Conservation (phyloP, 306 rosid species). For the Cucurbita moschata region DNA sequence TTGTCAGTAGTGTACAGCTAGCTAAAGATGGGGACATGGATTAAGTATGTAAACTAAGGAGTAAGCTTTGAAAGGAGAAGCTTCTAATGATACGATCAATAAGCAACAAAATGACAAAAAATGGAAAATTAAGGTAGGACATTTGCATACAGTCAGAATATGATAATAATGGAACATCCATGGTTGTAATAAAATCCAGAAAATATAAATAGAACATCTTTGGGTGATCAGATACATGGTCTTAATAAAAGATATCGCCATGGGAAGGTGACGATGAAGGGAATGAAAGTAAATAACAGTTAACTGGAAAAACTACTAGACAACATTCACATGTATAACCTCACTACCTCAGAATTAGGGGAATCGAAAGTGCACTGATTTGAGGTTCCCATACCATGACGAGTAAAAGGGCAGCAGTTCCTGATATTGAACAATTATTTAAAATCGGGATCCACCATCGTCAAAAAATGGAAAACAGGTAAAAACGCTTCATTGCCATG, state of each 20-base stretch:
- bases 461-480: neutral
- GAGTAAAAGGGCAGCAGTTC: conserved; percentile 95
- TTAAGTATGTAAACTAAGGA: neutral
- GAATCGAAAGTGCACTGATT: conserved; percentile 55
- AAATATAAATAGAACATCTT: neutral
- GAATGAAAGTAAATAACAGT: neutral
- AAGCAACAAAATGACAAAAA: neutral
- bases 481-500: neutral
- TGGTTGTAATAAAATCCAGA: neutral
- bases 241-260: conserved; percentile 1
- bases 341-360: conserved; percentile 58
- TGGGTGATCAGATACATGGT: neutral
- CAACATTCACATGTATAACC: conserved; percentile 3
- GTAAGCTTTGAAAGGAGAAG: neutral
- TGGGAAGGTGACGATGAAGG: neutral
- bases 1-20: neutral
- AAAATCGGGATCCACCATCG: neutral
- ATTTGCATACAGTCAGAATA: neutral
- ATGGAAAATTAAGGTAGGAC: neutral
- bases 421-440: conserved; percentile 28
- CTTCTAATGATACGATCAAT: neutral
- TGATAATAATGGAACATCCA: neutral
- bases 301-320: neutral
- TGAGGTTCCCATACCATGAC: conserved; percentile 83
- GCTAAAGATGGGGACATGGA: neutral